Conservation (phyloP, 768 basidiomycete species). For the Boletus sensibilis region DNA sequence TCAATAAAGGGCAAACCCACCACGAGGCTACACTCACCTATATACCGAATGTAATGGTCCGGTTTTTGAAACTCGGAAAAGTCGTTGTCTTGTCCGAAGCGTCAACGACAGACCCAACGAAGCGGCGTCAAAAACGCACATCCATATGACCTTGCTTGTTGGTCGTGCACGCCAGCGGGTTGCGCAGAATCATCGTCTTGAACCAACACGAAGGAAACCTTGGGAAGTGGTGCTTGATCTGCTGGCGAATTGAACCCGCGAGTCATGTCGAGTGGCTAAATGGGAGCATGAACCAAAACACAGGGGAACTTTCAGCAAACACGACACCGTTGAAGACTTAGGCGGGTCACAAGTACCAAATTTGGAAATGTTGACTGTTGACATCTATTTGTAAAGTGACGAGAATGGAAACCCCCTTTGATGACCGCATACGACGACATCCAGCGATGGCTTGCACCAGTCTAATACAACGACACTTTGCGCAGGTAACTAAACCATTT, state of each 20-base stretch:
- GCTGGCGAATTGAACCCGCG: constrained; percentile 39
- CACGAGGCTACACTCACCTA: constrained; percentile 51
- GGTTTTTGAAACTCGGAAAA: constrained; percentile 71
- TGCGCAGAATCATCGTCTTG: constrained; percentile 61
- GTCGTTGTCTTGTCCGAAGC: constrained; percentile 52
- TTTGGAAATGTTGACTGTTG: constrained; percentile 19
- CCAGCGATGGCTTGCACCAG: not conserved
- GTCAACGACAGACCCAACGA: constrained; percentile 2
- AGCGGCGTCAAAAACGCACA: constrained; percentile 48
- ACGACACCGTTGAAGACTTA: constrained; percentile 11
- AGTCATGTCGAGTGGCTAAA: constrained; percentile 31
- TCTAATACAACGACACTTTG: not conserved
- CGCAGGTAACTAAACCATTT: not conserved
- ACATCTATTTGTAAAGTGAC: constrained; percentile 8
- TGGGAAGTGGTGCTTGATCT: constrained; percentile 49
- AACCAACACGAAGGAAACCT: constrained; percentile 65
- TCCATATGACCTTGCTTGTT: constrained; percentile 65
- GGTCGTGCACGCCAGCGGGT: constrained; percentile 62
- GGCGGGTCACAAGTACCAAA: constrained; percentile 13
- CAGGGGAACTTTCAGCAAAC: constrained; percentile 13
- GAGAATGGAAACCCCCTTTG: constrained; percentile 13
- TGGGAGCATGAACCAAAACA: constrained; percentile 7
- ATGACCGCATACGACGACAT: not conserved
- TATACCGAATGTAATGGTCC: constrained; percentile 87
- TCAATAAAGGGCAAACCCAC: constrained; percentile 5